Conservation (phyloP, 2,329 filamentous ascomycete species). For the Arthrobotrys entomopaga region DNA sequence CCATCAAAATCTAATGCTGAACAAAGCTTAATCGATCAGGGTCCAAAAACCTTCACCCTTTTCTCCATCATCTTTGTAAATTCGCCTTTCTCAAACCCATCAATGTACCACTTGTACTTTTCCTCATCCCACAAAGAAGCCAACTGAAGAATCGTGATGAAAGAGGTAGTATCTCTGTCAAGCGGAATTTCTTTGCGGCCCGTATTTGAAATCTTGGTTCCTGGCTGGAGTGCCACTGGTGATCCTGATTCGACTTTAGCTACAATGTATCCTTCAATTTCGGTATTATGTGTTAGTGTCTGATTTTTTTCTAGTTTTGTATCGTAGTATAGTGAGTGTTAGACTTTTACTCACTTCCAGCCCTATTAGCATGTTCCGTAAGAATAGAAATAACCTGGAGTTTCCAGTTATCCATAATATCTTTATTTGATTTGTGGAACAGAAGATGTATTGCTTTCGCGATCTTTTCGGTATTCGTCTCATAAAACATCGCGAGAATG, state of each 20-base stretch:
- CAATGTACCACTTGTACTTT: slow-evolving; percentile 26
- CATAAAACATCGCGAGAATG: slow-evolving; percentile 16
- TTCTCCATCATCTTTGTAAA: slow-evolving; percentile 27
- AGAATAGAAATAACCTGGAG: slow-evolving; percentile 8
- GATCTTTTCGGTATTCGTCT: slow-evolving; percentile 11
- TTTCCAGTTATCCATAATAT: slow-evolving; percentile 1
- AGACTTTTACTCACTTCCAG: slow-evolving; percentile 8
- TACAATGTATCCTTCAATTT: neutral
- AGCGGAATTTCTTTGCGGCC: too few species aligned
- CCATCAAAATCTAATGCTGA: neutral
- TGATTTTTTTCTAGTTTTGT: neutral
- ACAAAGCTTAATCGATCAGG: neutral
- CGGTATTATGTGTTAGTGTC: neutral
- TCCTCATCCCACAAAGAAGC: slow-evolving; percentile 23
- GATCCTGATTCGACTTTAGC: neutral
- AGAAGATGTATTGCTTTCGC: neutral
- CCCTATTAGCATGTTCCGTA: slow-evolving; percentile 13
- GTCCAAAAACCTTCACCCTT: slow-evolving; percentile 6
- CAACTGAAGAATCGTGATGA: slow-evolving; percentile 26
- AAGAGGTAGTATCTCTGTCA: slow-evolving; percentile 10
- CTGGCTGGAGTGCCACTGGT: neutral
- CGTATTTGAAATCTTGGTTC: too few species aligned
- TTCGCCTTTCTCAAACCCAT: slow-evolving; percentile 3
- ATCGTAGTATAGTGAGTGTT: neutral
- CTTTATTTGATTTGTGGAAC: neutral